Percentiles rank a stretch among this genome's conserved stretches.
phyloP scores from a whole-genome alignment of 2,329 filamentous ascomycete species.

The Aspergillus sp. region DNA sequence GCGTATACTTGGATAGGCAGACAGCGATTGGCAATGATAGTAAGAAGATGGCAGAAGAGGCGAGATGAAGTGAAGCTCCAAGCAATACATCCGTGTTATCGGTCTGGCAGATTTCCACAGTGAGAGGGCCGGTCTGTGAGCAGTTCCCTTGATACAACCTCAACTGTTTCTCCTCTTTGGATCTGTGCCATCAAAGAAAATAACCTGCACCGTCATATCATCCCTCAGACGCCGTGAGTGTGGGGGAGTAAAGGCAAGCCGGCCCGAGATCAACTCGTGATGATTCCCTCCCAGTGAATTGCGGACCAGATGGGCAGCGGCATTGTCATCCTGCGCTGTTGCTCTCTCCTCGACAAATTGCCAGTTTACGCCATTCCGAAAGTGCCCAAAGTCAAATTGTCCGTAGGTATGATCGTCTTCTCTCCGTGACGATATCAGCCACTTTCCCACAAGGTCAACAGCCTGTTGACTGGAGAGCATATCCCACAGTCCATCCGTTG shows the following conservation, averaged over 20 bases:
- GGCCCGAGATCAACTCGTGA: constrained; percentile 32
- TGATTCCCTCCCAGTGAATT: constrained; percentile 50
- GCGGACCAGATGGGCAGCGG: constrained; percentile 47
- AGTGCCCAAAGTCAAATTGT: constrained; percentile 24
- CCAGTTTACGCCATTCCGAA: constrained; percentile 23
- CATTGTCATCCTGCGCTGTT: constrained; percentile 53
- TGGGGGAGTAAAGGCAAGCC: constrained; percentile 27
- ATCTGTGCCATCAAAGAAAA: constrained; percentile 25
- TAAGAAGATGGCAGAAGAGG: no score
- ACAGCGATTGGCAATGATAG: no score
- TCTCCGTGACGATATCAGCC: constrained; percentile 46
- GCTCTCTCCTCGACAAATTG: constrained; percentile 45
- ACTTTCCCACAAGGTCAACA: constrained; percentile 57
- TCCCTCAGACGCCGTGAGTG: constrained; percentile 45
- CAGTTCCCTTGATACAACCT: background rate
- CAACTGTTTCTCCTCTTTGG: background rate
- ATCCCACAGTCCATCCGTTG: constrained; percentile 68
- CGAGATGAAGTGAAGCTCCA: no score
- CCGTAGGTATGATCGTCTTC: constrained; percentile 22
- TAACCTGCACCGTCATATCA: constrained; percentile 54
- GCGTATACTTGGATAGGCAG: no score
- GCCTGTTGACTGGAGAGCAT: constrained; percentile 57
- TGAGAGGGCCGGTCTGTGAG: background rate
- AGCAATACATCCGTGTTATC: no score
- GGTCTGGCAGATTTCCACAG: no score